Conservation (phyloP, 2,329 filamentous ascomycete species). For the Eurotiales sp. region DNA sequence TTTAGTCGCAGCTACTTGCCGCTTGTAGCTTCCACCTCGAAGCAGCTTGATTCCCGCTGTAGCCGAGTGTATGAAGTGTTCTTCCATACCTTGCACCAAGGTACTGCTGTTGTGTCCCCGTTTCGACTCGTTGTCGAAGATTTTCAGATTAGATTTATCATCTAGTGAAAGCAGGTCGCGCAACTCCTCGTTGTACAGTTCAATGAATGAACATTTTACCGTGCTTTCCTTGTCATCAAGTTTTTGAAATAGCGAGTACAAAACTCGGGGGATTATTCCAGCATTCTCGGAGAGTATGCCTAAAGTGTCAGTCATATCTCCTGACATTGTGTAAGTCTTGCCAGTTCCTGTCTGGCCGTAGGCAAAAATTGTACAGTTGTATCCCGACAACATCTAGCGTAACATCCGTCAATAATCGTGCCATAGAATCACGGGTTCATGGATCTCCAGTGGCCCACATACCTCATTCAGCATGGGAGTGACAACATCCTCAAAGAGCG, state of each 20-base stretch:
- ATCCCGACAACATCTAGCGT: conserved; percentile 78
- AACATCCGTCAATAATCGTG: neutral
- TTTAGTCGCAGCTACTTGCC: conserved; percentile 98
- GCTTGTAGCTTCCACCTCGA: conserved; percentile 83
- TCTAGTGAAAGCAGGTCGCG: conserved; percentile 82
- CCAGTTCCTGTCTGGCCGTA: conserved; percentile 98
- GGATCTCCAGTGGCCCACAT: too few relatives aligned
- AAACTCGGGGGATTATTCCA: conserved; percentile 88
- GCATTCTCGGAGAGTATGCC: conserved; percentile 86
- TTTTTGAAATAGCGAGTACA: conserved; percentile 82
- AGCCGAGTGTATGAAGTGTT: conserved; percentile 84
- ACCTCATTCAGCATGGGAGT: conserved; percentile 91
- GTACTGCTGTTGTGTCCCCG: conserved; percentile 75
- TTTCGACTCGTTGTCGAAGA: conserved; percentile 75
- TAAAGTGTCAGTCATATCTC: conserved; percentile 84
- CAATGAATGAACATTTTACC: conserved; percentile 97
- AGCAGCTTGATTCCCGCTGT: conserved; percentile 83
- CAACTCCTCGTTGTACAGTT: conserved; percentile 96
- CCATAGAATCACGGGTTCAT: too few relatives aligned
- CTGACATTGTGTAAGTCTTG: conserved; percentile 99
- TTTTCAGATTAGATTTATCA: conserved; percentile 83
- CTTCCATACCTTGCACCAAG: conserved; percentile 95
- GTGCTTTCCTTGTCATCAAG: conserved; percentile 80
- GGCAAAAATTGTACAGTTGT: conserved; percentile 97
- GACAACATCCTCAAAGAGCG: conserved; percentile 94